These are phyloP conservation scores for Ceratocystis cubensis DNA, from an alignment of 2,329 filamentous ascomycete species.

Conservation along the genomic window DNA sequence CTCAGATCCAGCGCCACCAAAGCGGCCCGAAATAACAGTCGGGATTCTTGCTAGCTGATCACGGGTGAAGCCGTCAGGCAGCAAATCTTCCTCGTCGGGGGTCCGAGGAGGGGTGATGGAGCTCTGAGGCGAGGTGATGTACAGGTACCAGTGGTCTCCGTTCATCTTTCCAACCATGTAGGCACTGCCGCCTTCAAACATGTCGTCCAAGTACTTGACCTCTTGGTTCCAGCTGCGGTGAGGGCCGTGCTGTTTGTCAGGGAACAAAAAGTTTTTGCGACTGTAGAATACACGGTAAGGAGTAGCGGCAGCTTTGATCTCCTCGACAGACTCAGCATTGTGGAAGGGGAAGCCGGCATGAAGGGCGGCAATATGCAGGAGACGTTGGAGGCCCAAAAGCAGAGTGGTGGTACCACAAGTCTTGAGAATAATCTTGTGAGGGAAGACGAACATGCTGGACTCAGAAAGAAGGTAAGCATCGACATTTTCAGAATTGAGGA, in stretches of 20 bases:
- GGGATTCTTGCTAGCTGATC: conserved; percentile 40
- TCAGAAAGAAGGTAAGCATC: conserved; percentile 96
- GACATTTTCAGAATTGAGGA: conserved; percentile 83
- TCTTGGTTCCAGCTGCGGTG: conserved; percentile 97
- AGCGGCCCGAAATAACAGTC: conserved; percentile 34
- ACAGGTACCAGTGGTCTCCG: conserved; percentile 97
- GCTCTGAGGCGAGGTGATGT: conserved; percentile 78
- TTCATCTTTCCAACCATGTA: conserved; percentile 99
- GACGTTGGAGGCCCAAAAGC: conserved; percentile 73
- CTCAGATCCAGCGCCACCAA: conserved; percentile 31
- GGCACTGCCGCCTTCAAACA: conserved; percentile 83
- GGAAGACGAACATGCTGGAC: conserved; percentile 99
- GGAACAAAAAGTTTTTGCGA: conserved; percentile 95
- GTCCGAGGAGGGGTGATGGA: conserved; percentile 71
- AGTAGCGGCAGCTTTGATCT: conserved; percentile 63
- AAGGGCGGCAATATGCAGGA: conserved; percentile 80
- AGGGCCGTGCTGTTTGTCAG: conserved; percentile 82
- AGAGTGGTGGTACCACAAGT: conserved; percentile 96
- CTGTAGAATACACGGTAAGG: conserved; percentile 98
- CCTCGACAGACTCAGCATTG: conserved; percentile 51
- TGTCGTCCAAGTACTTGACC: conserved; percentile 80
- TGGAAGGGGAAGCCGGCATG: conserved; percentile 82
- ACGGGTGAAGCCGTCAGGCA: conserved; percentile 29
- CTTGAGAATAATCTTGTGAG: conserved; percentile 98
- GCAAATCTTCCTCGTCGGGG: conserved; percentile 38